Evolutionary conservation across 1,284 basidiomycete species (phyloP).

Genomic region (Fomitopsis pinicola): DNA sequence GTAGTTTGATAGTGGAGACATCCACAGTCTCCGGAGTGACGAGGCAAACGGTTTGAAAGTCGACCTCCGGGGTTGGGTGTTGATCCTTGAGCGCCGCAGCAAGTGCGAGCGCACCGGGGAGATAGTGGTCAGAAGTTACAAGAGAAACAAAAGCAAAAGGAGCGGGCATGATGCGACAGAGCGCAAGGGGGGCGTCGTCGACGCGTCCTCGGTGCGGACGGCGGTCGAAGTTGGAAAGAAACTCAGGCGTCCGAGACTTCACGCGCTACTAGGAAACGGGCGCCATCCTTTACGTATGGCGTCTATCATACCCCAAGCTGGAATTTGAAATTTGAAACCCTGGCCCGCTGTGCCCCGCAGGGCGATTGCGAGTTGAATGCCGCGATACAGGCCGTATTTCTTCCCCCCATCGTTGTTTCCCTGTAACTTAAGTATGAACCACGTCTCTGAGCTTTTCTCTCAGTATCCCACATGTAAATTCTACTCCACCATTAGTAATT

Average conservation of each 20-base stretch:
- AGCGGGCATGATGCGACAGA: conserved; percentile 46
- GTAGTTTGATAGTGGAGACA: conserved; percentile 77
- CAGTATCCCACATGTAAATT: not conserved
- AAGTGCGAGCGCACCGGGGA: conserved; percentile 87
- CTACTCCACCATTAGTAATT: not conserved
- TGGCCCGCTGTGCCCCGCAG: not conserved
- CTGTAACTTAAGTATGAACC: not conserved
- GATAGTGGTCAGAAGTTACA: conserved; percentile 85
- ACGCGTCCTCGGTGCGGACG: conserved; percentile 18
- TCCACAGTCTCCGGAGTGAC: conserved; percentile 92
- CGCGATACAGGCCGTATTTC: not conserved
- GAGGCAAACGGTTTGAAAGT: conserved; percentile 86
- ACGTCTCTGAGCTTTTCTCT: too few species aligned
- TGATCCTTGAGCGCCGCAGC: conserved; percentile 81
- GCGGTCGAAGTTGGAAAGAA: conserved; percentile 2
- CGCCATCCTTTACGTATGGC: conserved; percentile 2
- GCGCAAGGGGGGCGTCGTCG: conserved; percentile 21
- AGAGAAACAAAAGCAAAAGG: conserved; percentile 85
- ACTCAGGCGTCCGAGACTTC: conserved; percentile 1
- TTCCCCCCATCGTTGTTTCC: not conserved
- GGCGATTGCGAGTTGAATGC: not conserved
- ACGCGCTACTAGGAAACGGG: not conserved
- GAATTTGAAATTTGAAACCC: too few species aligned
- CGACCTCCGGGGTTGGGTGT: conserved; percentile 60
- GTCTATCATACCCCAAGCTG: not conserved